Evolutionary conservation across 2,329 filamentous ascomycete species (phyloP), one percentile per base, ranked within the genome.

Genomic region (Colletotrichum trifolii): DNA sequence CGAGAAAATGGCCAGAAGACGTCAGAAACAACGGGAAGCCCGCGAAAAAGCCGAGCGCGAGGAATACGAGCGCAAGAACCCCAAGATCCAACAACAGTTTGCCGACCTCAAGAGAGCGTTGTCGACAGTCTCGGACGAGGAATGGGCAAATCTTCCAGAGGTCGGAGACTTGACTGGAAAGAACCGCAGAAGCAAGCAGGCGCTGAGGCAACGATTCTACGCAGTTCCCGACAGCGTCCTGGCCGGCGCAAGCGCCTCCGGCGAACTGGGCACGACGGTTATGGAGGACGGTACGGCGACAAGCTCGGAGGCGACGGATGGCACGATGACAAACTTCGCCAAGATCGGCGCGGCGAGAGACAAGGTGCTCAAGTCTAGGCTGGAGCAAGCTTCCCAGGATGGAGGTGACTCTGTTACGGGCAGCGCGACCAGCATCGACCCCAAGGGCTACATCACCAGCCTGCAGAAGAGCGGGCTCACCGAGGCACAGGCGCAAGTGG

Each of bases 41-140:
- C 93, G 96, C 77, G 96, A 99, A 79, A 84, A 91, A 76, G 87
- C 92, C 81, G 95, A 99, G 83, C 89, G 86, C 77, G 93, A 97
- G 75, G 94, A 98, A 74, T 97, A 97, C 85, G 95, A 99, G 82
- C 89, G 91, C 71, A 95, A 97, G 77, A 98, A 99, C 76, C 96
- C 96, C 12, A 99, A 98, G 80, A 97, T 99, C 56, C 93, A 97
- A 75, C 93, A 97, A 71, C 96, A 99, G 77, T 99, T 99, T 77
- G 94, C 94, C 75, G 96, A 98, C 72, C 82, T 98, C 55, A 99
- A 99, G 79, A 88, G 96, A 73, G 93, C 93, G 6, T 85, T 99
- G 42, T 91, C 92, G 45, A 91, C 90, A 6, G 91, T 99, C 35
- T 92, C 92, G 47, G 95, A 98, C 75, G 95, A 99, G 68, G 94